These are phyloP conservation scores for Stromatinia cepivora DNA, from an alignment of 2,329 filamentous ascomycete genomes.

Conservation along the genomic window DNA sequence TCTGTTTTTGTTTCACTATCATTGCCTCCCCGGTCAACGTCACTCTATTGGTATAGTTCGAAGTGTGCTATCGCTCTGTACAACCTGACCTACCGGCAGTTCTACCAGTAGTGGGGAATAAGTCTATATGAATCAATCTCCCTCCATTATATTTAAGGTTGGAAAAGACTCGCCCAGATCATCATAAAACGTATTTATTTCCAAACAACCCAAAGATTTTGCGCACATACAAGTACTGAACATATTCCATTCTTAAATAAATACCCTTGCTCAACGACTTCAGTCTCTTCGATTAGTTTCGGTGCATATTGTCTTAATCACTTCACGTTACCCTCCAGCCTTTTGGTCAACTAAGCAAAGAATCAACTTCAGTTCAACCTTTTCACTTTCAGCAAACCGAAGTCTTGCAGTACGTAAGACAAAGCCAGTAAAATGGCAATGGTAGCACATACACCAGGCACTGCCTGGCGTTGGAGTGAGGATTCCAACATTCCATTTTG, in stretches of 20 bases:
- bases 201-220: background rate
- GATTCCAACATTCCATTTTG: constrained; percentile 42
- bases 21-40: constrained; percentile 14
- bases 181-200: constrained; percentile 8
- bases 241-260: constrained; percentile 9
- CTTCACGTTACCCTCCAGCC: background rate
- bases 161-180: constrained; percentile 14
- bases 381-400: background rate
- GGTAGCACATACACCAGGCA: constrained; percentile 48
- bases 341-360: background rate
- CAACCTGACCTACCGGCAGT: constrained; percentile 1
- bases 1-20: constrained; percentile 21
- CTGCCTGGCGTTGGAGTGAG: constrained; percentile 57
- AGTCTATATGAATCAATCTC: constrained; percentile 20
- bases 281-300: background rate
- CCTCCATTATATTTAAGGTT: constrained; percentile 3
- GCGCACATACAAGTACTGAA: constrained; percentile 14
- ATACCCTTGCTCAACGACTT: constrained; percentile 6
- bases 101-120: constrained; percentile 9
- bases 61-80: constrained; percentile 9
- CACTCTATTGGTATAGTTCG: constrained; percentile 16
- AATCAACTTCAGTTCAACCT: background rate
- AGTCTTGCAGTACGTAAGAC: constrained; percentile 42
- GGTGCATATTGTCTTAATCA: background rate
- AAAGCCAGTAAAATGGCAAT: constrained; percentile 50